Base-by-base conservation (phyloP, 1,284 basidiomycete species). In the Wolfiporia cocos region DNA sequence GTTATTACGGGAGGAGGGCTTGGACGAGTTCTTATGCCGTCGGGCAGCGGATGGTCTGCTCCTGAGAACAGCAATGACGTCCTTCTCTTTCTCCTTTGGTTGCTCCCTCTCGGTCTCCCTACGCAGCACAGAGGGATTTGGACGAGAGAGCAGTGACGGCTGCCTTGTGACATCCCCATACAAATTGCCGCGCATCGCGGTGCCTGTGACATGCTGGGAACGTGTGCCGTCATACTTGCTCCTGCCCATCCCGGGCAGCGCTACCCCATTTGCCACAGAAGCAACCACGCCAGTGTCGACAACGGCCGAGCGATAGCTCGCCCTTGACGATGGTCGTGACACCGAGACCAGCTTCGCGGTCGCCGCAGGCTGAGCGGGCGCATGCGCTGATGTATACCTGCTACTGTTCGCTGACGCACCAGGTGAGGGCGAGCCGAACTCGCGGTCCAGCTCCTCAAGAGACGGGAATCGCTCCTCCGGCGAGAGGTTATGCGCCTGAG, bases 381-480 rank as follows among this genome's bases (percentile, higher is more conserved):
- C 38, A 12, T 48, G 48, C 24, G 41, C 18, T 28, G 19, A 28
- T 9, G 32, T 24, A 22, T 35, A 30, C 39, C 37, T 37, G 34
- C 32, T 40, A n/a, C n/a, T n/a, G n/a, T n/a, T n/a, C n/a, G n/a
- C n/a, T 23, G 48, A 28, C 33, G 46, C 23, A 12, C 24, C 39
- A 10, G 53, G 43, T 9, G 54, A 49, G 31, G 60, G 39, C 0
- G 67, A 54, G 7, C 54, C 57, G 46, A 83, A 79, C n/a, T 69
- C 69, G 9, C 78, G 75, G 61, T 90, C 83, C 10, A 89, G 65
- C 51, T 87, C 83, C 56, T 88, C 86, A 21, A 90, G 62, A 1
- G 86, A 82, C 2, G 86, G 86, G 59, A 86, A 90, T 37, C 84
- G 71, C 34, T 75, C 70, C 58, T 88, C 85, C 3, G 70, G 73